Evolutionary conservation across 768 basidiomycete species (phyloP), one percentile per base, ranked within the genome.

Genomic region (Phanerochaete sordida): DNA sequence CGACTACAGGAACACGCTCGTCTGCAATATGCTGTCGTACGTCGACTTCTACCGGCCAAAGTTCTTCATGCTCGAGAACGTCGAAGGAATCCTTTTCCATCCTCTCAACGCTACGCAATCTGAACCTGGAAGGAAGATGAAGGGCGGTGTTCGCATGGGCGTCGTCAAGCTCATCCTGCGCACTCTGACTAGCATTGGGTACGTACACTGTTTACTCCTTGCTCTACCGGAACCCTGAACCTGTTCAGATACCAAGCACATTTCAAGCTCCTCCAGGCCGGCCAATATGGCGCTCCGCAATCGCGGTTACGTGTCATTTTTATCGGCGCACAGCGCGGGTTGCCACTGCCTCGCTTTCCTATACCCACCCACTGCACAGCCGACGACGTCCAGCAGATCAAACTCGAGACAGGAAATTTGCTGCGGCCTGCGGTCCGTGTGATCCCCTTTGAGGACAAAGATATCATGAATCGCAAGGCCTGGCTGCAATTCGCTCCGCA

Each of bases 1-100:
- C 65, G 89, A 90, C 62, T 76, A 83, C 49, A 79, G 87, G 85
- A 83, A 84, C 47, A 83, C 84, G 2, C 75, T 91, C 39, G 79
- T 85, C 0, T 83, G 82, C 67, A 87, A 86, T 60, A 90, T 90
- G 88, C 75, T 91, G 8, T 83, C 83, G 26, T 87, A 81, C 59
- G 84, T 84, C 11, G 89, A 91, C 66, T 76, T 81, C 55, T 90
- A 86, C 62, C 70, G 79, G 44, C 86, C 88, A 0, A 70, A 73
- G 24, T 89, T 82, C 61, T 81, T 91, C 59, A 77, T 91, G 0
- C 73, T 92, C 23, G 90, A 92, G 68, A 92, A 92, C 70, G 90
- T 92, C 2, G 69, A 69, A 11, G 90, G 90, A 0, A 70, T 91
- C 6, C 67, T 90, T 1, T 72, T 71, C 28, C 80, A 83, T 69